Percentiles rank a stretch among this genome's conserved stretches.
These are phyloP conservation scores for Monilinia laxa DNA, from an alignment of 2,329 filamentous ascomycete species.

Conservation along the genomic window DNA sequence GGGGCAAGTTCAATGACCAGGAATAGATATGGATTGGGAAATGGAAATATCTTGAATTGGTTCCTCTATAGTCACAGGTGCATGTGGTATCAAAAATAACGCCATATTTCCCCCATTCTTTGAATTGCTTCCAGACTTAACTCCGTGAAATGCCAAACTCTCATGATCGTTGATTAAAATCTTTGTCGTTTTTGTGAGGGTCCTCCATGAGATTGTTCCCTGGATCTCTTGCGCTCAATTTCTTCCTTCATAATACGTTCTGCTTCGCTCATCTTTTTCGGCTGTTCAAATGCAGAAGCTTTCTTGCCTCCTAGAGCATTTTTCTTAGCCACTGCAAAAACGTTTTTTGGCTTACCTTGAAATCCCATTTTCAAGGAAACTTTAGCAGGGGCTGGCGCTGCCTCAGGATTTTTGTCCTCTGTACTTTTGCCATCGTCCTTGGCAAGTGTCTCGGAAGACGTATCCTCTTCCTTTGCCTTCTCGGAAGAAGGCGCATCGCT, in stretches of 20 bases:
- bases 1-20: neutral
- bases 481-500: constrained; percentile 1
- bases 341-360: constrained; percentile 72
- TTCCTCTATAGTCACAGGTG: constrained; percentile 26
- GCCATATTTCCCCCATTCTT: constrained; percentile 22
- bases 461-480: neutral
- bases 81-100: constrained; percentile 36
- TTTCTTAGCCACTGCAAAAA: constrained; percentile 67
- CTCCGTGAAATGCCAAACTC: constrained; percentile 24
- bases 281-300: constrained; percentile 54
- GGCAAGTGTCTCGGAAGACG: neutral
- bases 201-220: constrained; percentile 41
- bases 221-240: constrained; percentile 66
- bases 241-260: constrained; percentile 89
- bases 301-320: constrained; percentile 71
- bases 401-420: neutral
- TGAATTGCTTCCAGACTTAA: constrained; percentile 25
- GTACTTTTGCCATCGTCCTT: neutral
- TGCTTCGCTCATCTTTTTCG: constrained; percentile 83
- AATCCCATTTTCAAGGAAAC: constrained; percentile 66
- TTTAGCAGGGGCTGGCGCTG: constrained; percentile 37
- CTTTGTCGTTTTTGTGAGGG: constrained; percentile 22
- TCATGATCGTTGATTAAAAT: constrained; percentile 16
- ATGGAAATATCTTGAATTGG: neutral
- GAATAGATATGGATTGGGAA: neutral